Conservation (phyloP, 305 asterid species). For the Solanum hybrid region DNA sequence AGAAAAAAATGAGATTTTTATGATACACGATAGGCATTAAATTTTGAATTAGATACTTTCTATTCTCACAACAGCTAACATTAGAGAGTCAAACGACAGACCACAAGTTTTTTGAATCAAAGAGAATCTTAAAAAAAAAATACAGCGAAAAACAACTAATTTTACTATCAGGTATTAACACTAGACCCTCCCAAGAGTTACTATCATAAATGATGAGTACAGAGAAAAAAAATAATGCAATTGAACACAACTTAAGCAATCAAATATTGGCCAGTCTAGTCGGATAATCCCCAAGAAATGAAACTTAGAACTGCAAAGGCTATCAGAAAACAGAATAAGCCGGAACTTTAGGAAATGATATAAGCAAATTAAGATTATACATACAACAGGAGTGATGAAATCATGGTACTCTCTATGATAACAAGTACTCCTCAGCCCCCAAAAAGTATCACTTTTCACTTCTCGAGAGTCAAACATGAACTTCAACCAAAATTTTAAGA, state of each 20-base stretch:
- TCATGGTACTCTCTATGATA: not conserved
- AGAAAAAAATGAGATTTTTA: not conserved
- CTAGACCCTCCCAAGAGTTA: not conserved
- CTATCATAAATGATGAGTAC: not conserved
- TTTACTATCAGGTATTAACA: not conserved
- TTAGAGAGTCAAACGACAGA: constrained; percentile 21
- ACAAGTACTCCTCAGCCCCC: not conserved
- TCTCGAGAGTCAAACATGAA: not conserved
- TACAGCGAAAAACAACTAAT: not conserved
- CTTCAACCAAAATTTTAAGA: not conserved
- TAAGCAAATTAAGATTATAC: not conserved
- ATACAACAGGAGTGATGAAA: not conserved
- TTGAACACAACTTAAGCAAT: not conserved
- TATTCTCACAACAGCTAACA: constrained; percentile 8
- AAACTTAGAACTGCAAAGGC: not conserved
- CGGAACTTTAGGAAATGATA: not conserved
- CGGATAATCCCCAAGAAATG: not conserved
- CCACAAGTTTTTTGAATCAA: constrained; percentile 16
- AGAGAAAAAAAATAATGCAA: not conserved
- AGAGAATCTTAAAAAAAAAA: constrained; percentile 14
- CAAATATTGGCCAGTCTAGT: not conserved
- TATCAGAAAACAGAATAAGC: not conserved
- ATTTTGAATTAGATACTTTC: constrained; percentile 24
- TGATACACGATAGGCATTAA: not conserved
- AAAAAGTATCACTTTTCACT: not conserved